These are phyloP conservation scores for Claviceps monticola DNA, from an alignment of 2,329 filamentous ascomycete genomes.

Conservation along the genomic window DNA sequence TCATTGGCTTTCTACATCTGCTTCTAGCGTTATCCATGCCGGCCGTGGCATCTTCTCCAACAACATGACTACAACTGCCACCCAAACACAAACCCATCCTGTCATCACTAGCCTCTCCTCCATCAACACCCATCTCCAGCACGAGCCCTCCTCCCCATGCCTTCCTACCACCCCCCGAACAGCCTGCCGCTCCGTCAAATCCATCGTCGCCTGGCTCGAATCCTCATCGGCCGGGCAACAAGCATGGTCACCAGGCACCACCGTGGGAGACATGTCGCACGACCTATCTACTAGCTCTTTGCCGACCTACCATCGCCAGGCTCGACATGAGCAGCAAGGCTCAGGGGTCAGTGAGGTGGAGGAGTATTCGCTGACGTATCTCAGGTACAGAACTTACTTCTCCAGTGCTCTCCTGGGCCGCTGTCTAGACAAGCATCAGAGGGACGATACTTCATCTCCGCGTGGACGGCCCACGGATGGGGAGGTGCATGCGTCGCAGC, in stretches of 20 bases:
- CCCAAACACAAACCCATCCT: conserved; percentile 9
- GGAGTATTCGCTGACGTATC: conserved; percentile 18
- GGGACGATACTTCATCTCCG: not conserved
- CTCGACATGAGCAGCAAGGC: not conserved
- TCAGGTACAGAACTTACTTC: conserved; percentile 21
- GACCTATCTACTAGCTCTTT: conserved; percentile 3
- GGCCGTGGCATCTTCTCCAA: not conserved
- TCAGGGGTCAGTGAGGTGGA: conserved; percentile 11
- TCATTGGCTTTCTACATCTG: not conserved
- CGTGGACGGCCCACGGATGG: not conserved
- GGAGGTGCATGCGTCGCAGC: not conserved
- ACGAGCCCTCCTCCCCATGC: not conserved
- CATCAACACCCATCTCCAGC: conserved; percentile 12
- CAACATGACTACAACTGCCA: conserved; percentile 8
- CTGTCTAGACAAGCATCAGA: conserved; percentile 13
- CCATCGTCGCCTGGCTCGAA: conserved; percentile 20
- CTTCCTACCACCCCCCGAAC: not conserved
- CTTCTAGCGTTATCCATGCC: not conserved
- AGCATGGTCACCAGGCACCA: not conserved
- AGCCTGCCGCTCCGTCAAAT: conserved; percentile 14
- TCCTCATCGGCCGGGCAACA: conserved; percentile 8
- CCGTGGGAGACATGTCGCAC: not conserved
- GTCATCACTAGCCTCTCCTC: conserved; percentile 17
- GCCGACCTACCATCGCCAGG: not conserved
- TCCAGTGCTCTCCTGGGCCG: conserved; percentile 16